Evolutionary conservation across 176 grass and related monocot species (phyloP), one percentile per base, ranked within the genome.

Genomic region (Hsuehochloa calcarea): DNA sequence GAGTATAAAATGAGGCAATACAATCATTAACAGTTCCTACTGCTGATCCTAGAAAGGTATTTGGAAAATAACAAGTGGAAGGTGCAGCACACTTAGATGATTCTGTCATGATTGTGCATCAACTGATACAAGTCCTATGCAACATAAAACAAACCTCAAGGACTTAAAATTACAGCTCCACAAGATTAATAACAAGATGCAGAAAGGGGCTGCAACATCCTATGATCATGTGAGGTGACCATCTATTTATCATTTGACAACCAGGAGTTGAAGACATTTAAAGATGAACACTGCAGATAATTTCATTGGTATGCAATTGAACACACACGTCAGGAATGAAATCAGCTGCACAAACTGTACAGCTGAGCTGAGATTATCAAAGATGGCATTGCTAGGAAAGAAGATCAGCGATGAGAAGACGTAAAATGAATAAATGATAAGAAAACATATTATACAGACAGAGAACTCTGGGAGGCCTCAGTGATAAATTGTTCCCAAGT

Each of bases 231-330:
- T 9, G 50, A 74, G 17, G 22, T 51, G 40, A 74, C 51, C 49
- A 74, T 79, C 58, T 47, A 58, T 68, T 68, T 74, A 45, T 29
- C 59, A 11, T 75, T 81, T 52, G 80, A 75, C 0, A 50, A 61
- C 72, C 31, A 68, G 68, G n/a, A 43, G 39, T 59, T 79, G 6
- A 72, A 88, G n/a, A 51, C 40, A 60, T 67, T 34, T 80, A 80
- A 80, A 65, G 20, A 62, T 22, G n/a, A 74, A 63, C 19, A 75
- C 38, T 43, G 34, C 3, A 67, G 2, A 85, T 10, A 54, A 34
- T 5, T 52, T 27, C 54, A 68, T 62, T 83, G 13, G 8, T 89
- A 54, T 5, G 25, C 27, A 68, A 75, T 19, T 34, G 15, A 64
- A 75, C 0, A 13, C 38, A 59, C 11, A 39, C 14, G 35, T 59